phyloP scores from a whole-genome alignment of 129 eudicot species.

The Artemisia tridentata region DNA sequence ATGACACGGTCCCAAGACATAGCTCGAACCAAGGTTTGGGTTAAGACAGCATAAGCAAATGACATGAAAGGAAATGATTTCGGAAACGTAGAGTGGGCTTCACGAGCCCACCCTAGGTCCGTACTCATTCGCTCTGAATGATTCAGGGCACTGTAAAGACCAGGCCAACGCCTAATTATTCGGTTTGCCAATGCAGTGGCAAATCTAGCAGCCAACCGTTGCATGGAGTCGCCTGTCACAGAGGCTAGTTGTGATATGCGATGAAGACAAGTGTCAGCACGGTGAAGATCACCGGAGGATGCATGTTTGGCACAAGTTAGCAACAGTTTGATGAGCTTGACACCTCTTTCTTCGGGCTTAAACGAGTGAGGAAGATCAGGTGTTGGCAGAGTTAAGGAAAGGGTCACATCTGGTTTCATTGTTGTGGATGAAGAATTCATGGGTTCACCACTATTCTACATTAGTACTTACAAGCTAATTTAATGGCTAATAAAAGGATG shows the following conservation, averaged over 20 bases:
- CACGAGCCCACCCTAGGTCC: constrained; percentile 35
- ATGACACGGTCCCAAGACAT: constrained; percentile 39
- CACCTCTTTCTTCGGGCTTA: constrained; percentile 51
- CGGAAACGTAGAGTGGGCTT: constrained; percentile 29
- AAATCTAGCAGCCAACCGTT: constrained; percentile 50
- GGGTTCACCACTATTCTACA: not conserved
- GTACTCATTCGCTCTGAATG: not conserved
- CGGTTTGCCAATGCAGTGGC: constrained; percentile 50
- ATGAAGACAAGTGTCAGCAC: constrained; percentile 50
- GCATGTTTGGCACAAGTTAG: constrained; percentile 65
- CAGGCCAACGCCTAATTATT: constrained; percentile 56
- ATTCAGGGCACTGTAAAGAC: constrained; percentile 49
- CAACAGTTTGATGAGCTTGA: constrained; percentile 52
- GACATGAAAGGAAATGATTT: constrained; percentile 43
- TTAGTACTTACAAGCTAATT: not conserved
- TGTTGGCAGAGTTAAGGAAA: constrained; percentile 46
- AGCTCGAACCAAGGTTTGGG: constrained; percentile 35
- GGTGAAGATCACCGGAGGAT: constrained; percentile 51
- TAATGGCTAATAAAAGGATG: constrained; percentile 11
- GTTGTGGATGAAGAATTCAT: constrained; percentile 46
- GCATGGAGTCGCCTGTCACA: constrained; percentile 61
- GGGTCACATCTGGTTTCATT: constrained; percentile 49
- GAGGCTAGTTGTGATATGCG: constrained; percentile 43
- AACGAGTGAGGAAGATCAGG: constrained; percentile 16
- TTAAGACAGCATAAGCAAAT: constrained; percentile 29